These are phyloP conservation scores for Croton setiger DNA, from an alignment of 441 rosid species.

Conservation along the genomic window DNA sequence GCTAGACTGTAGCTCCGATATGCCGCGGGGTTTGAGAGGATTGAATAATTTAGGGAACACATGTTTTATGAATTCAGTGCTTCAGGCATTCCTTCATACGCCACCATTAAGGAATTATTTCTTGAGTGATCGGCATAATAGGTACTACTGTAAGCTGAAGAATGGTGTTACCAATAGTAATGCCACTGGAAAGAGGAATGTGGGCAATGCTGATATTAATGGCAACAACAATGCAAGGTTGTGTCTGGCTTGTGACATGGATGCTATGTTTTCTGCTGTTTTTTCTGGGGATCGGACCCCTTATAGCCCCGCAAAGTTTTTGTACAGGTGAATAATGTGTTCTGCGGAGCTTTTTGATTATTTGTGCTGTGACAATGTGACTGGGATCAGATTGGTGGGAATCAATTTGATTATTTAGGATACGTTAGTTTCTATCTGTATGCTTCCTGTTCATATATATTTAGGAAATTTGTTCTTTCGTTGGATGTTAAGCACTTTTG, in stretches of 20 bases:
- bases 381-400: not conserved
- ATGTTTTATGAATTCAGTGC: slow-evolving; percentile 77
- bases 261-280: slow-evolving; percentile 51
- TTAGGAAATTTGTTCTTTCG: not conserved
- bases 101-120: slow-evolving; percentile 68
- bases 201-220: slow-evolving; percentile 9
- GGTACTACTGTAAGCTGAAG: slow-evolving; percentile 48
- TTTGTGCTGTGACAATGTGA: not conserved
- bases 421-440: not conserved
- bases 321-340: slow-evolving; percentile 44
- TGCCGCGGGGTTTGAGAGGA: slow-evolving; percentile 59
- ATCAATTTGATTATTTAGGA: too few species aligned
- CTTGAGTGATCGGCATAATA: slow-evolving; percentile 53
- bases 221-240: slow-evolving; percentile 18
- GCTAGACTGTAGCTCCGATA: slow-evolving; percentile 23
- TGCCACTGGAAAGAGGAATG: slow-evolving; percentile 12
- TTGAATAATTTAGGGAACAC: slow-evolving; percentile 71
- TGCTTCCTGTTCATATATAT: not conserved
- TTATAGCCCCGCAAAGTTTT: slow-evolving; percentile 70
- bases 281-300: slow-evolving; percentile 65
- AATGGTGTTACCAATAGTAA: slow-evolving; percentile 17
- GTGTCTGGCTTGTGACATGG: slow-evolving; percentile 65
- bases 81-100: slow-evolving; percentile 68
- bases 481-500: not conserved
- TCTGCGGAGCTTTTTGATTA: not conserved